These are phyloP conservation scores for Penicillium coffeae DNA, from an alignment of 495 filamentous ascomycete genomes.

Conservation along the genomic window DNA sequence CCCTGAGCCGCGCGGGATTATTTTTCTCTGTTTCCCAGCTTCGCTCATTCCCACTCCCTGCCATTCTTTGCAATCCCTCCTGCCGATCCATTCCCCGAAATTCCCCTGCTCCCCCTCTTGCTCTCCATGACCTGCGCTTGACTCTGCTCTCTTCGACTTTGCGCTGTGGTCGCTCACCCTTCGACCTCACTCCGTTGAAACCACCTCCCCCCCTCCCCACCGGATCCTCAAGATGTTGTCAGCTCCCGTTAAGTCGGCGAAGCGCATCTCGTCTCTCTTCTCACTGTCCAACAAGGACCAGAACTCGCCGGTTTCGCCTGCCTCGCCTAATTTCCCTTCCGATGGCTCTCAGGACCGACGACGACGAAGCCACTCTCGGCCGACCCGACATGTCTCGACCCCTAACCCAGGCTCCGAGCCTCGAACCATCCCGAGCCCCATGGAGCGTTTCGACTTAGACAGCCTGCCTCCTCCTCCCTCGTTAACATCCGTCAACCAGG, in stretches of 20 bases:
- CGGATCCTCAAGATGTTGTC: constrained; percentile 37
- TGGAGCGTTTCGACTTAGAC: constrained; percentile 34
- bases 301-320: constrained; percentile 12
- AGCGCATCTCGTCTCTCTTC: constrained; percentile 49
- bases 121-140: constrained; percentile 15
- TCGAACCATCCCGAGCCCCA: constrained; percentile 23
- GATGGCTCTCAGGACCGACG: constrained; percentile 21
- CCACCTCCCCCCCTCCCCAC: constrained; percentile 5
- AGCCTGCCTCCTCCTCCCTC: constrained; percentile 42
- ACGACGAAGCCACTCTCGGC: constrained; percentile 33
- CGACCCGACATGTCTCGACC: constrained; percentile 36
- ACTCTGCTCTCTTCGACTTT: constrained; percentile 13
- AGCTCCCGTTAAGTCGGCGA: constrained; percentile 47
- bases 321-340: constrained; percentile 11
- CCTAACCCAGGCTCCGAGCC: constrained; percentile 31
- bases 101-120: constrained; percentile 13
- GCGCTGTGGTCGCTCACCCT: constrained; percentile 6
- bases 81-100: constrained; percentile 43
- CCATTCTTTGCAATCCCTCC: constrained; percentile 40
- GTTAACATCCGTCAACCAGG: constrained; percentile 39
- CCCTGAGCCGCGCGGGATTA: constrained; percentile 6
- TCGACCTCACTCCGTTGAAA: constrained; percentile 6
- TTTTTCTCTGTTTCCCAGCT: background rate
- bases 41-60: constrained; percentile 14
- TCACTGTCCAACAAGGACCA: constrained; percentile 40